These are phyloP conservation scores for Lagerstroemia speciosa DNA, from an alignment of 345 rosid genomes.

Conservation along the genomic window DNA sequence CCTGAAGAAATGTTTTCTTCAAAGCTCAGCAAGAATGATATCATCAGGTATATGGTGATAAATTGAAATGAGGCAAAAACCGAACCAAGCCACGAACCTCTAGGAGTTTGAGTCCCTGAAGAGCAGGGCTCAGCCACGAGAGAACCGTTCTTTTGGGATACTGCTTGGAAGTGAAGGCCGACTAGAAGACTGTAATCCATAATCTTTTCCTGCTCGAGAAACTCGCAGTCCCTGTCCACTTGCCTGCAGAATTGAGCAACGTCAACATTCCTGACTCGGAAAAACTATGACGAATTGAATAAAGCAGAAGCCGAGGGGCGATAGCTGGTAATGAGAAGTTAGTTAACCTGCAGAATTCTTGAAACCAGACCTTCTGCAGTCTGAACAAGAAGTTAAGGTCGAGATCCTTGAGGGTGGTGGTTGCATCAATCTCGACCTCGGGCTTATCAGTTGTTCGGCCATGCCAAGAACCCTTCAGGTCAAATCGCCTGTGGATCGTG, in stretches of 20 bases:
- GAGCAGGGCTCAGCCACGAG: constrained; percentile 48
- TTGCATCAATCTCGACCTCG: constrained; percentile 67
- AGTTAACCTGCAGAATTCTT: constrained; percentile 77
- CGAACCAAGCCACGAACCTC: constrained; percentile 11
- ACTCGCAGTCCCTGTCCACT: constrained; percentile 84
- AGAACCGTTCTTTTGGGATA: constrained; percentile 39
- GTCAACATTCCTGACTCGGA: background rate
- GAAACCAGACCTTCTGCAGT: constrained; percentile 64
- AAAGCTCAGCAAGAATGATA: constrained; percentile 18
- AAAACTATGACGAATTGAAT: background rate
- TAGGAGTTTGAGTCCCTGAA: constrained; percentile 16
- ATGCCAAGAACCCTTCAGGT: constrained; percentile 92
- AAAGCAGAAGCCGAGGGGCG: background rate
- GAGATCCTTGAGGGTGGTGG: constrained; percentile 87
- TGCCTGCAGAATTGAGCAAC: constrained; percentile 40
- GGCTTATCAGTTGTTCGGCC: constrained; percentile 75
- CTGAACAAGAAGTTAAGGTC: constrained; percentile 75
- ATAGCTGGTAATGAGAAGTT: background rate
- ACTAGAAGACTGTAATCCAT: constrained; percentile 91
- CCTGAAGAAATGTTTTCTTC: constrained; percentile 30
- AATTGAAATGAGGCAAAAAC: constrained; percentile 8
- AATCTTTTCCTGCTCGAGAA: constrained; percentile 82
- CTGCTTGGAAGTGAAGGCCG: constrained; percentile 74
- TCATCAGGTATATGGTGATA: constrained; percentile 3
- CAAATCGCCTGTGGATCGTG: constrained; percentile 75